phyloP scores from a whole-genome alignment of 306 rosid species.

The Pyrus betulifolia region DNA sequence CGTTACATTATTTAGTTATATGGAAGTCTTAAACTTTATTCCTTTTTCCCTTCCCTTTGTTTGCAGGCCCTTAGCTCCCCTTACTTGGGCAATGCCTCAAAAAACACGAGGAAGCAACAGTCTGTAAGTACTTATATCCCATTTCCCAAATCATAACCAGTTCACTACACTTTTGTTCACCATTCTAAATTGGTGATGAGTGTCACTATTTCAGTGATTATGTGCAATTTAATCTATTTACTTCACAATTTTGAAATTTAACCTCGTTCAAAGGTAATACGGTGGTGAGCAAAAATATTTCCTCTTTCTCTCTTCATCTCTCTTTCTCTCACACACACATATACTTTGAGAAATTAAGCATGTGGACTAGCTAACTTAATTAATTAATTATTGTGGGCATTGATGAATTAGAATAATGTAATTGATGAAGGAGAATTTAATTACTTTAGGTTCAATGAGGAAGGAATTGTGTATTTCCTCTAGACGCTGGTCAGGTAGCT shows the following conservation, averaged over 20 bases:
- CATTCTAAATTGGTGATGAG: background rate
- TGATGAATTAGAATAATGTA: background rate
- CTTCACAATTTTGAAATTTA: too few relatives aligned
- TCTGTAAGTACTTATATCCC: conserved; percentile 39
- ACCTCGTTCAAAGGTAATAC: too few relatives aligned
- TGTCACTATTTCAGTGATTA: too few relatives aligned
- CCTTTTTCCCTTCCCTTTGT: conserved; percentile 6
- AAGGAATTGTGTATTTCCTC: conserved; percentile 24
- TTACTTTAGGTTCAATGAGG: conserved; percentile 20
- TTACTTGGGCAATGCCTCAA: conserved; percentile 54
- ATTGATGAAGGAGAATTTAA: conserved; percentile 17
- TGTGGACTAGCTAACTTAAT: background rate
- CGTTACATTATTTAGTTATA: conserved; percentile 32
- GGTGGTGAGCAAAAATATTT: background rate
- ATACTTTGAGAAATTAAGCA: background rate
- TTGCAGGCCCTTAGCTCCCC: conserved; percentile 83
- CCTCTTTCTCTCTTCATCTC: background rate
- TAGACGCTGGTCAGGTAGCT: conserved; percentile 45
- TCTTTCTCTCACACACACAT: background rate
- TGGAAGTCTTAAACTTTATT: conserved; percentile 27
- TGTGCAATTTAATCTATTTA: too few relatives aligned
- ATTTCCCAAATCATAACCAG: conserved; percentile 25
- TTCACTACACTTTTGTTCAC: background rate
- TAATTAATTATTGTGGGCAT: background rate
- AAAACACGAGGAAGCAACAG: conserved; percentile 47